A percentile compares a stretch with the other conserved stretches of the same genome.
Conservation (phyloP, 306 rosid genomes). For the Leucaena leucocephala region DNA sequence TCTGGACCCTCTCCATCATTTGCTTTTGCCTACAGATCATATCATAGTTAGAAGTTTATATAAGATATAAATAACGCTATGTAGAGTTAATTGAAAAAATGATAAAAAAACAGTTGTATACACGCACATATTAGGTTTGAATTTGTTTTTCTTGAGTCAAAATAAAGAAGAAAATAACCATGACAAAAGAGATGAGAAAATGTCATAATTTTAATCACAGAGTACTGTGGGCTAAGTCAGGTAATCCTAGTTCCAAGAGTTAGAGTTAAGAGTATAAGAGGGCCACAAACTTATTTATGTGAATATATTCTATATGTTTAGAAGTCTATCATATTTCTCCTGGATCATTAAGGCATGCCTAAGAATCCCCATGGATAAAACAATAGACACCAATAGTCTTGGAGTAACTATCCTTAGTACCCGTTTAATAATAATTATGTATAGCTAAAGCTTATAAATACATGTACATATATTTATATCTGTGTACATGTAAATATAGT, state of each 20-base stretch:
- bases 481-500: neutral
- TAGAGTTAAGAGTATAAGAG: neutral
- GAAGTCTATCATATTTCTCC: slow-evolving; percentile 12
- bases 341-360: neutral
- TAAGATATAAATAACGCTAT: slow-evolving; percentile 16
- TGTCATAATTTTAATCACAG: slow-evolving; percentile 23
- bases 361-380: neutral
- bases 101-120: no score
- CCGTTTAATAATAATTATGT: neutral
- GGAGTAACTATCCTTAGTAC: neutral
- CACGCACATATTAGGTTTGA: neutral
- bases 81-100: slow-evolving; percentile 10
- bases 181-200: neutral
- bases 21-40: slow-evolving; percentile 80
- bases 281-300: neutral
- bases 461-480: neutral
- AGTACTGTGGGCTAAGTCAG: slow-evolving; percentile 11
- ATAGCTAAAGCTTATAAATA: neutral
- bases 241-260: slow-evolving; percentile 20
- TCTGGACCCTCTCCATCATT: slow-evolving; percentile 99
- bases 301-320: neutral
- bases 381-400: neutral
- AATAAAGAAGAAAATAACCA: slow-evolving; percentile 19
- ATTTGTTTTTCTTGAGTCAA: slow-evolving; percentile 25
- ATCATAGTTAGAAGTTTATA: slow-evolving; percentile 25